Percentiles rank a stretch among this genome's conserved stretches.
Conservation (phyloP, 805 yeast genomes). For the Candida boleticola region DNA sequence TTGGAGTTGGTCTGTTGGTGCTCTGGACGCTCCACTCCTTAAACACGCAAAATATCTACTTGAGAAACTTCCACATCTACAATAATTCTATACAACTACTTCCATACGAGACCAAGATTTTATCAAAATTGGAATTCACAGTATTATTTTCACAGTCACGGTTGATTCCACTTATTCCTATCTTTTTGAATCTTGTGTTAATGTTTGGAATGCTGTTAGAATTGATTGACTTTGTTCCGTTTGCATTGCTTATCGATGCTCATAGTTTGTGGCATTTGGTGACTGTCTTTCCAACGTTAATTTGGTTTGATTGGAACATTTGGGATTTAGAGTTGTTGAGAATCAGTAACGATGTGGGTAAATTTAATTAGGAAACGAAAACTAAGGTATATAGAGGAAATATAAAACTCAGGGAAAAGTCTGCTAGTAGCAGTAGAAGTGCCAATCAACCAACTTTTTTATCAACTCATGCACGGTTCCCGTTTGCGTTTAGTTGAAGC, state of each 20-base stretch:
- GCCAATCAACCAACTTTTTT: too few relatives aligned
- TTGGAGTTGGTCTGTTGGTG: slow-evolving; percentile 28
- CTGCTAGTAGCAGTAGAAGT: neutral
- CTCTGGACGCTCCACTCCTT: slow-evolving; percentile 37
- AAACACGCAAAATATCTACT: slow-evolving; percentile 14
- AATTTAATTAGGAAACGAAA: slow-evolving; percentile 2
- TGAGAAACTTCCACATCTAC: slow-evolving; percentile 16
- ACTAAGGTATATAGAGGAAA: neutral
- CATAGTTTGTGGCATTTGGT: slow-evolving; percentile 93
- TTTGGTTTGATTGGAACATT: slow-evolving; percentile 64
- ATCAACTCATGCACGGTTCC: too few relatives aligned
- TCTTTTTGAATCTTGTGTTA: slow-evolving; percentile 31
- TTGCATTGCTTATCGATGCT: slow-evolving; percentile 55
- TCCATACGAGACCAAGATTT: slow-evolving; percentile 37
- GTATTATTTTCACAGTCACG: slow-evolving; percentile 22
- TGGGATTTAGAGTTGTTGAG: slow-evolving; percentile 42
- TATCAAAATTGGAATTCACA: slow-evolving; percentile 29
- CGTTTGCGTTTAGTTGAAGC: too few relatives aligned
- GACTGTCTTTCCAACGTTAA: slow-evolving; percentile 77
- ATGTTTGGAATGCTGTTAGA: slow-evolving; percentile 32
- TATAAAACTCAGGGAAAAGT: neutral
- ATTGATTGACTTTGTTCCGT: slow-evolving; percentile 34
- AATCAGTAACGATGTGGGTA: slow-evolving; percentile 8
- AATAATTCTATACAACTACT: slow-evolving; percentile 36
- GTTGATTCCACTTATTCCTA: slow-evolving; percentile 34